A percentile compares a stretch with the other conserved stretches of the same genome.
These are phyloP conservation scores for Tirmania nivea DNA, from an alignment of 495 filamentous ascomycete species.

Conservation along the genomic window DNA sequence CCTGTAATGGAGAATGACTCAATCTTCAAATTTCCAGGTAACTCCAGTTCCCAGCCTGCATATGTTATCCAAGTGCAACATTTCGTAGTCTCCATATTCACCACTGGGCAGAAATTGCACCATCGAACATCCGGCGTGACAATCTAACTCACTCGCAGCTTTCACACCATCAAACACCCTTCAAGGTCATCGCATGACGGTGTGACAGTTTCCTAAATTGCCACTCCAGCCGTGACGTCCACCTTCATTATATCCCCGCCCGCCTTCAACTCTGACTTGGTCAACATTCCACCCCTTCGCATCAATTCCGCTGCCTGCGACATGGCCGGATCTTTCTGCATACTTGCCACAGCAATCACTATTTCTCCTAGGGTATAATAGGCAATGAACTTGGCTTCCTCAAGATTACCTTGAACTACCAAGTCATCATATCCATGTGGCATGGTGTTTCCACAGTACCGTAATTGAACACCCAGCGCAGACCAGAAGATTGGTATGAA, in stretches of 20 bases:
- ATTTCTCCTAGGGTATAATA: conserved; percentile 74
- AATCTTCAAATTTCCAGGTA: no score
- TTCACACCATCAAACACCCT: no score
- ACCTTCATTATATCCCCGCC: conserved; percentile 54
- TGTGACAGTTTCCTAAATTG: background rate
- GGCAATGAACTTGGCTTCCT: conserved; percentile 65
- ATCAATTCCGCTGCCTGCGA: conserved; percentile 65
- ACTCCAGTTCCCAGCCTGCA: no score
- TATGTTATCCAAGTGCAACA: no score
- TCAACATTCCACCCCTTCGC: conserved; percentile 59
- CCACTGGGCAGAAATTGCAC: no score
- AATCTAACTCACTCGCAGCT: no score
- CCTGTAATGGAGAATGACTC: no score
- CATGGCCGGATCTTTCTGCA: conserved; percentile 81
- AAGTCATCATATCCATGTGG: conserved; percentile 63
- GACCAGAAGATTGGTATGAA: conserved; percentile 97
- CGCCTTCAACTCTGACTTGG: conserved; percentile 48
- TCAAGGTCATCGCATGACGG: no score
- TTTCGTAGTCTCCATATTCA: no score
- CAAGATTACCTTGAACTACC: conserved; percentile 50
- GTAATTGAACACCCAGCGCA: conserved; percentile 64
- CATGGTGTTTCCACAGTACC: conserved; percentile 72
- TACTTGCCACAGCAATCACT: conserved; percentile 78
- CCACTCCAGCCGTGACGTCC: background rate
- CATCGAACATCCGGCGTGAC: no score